Base-by-base conservation (phyloP, 208 protist species). In the Acanthamoeba divionensis region DNA sequence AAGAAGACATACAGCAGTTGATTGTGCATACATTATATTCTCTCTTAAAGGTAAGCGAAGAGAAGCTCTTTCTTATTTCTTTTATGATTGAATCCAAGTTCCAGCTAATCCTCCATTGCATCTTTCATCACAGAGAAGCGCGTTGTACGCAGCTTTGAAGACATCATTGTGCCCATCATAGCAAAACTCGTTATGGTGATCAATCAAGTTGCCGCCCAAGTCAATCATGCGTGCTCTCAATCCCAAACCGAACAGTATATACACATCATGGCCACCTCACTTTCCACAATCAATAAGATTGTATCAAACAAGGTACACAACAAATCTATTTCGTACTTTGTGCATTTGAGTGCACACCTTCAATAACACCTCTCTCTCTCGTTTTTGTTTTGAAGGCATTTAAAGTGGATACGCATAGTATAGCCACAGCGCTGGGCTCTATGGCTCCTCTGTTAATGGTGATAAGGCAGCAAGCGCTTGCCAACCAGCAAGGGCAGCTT, bases 381-480 rank as follows among this genome's bases (percentile, higher is more conserved):
- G n/a, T n/a, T n/a, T n/a, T n/a, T n/a, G n/a, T n/a, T n/a, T n/a
- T n/a, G 31, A 47, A 83, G 73, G 8, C 63, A 31, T 83, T 83
- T 54, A 83, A 83, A 54, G 29, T 83, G 18, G 73, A 83, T 36
- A 62, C 50, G 26, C 73, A 83, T 36, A 83, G 52, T 3, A 36
- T 63, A 24, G 36, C 73, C 52, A 47, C 52, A 26, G 73, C 63
- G 73, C 18, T 83, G 44, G 73, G 73, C 2, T 24, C 48, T n/a
- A n/a, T n/a, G n/a, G n/a, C n/a, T n/a, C n/a, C n/a, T n/a, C n/a
- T n/a, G n/a, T n/a, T n/a, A n/a, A n/a, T n/a, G n/a, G n/a, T n/a
- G n/a, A n/a, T n/a, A n/a, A n/a, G n/a, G n/a, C n/a, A n/a, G n/a
- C n/a, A n/a, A n/a, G n/a, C n/a, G n/a, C n/a, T n/a, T n/a, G n/a